Percentiles rank a stretch among this genome's conserved stretches.
Evolutionary conservation across 1,284 basidiomycete genomes (phyloP).

Genomic region (Boletellus deceptivus): DNA sequence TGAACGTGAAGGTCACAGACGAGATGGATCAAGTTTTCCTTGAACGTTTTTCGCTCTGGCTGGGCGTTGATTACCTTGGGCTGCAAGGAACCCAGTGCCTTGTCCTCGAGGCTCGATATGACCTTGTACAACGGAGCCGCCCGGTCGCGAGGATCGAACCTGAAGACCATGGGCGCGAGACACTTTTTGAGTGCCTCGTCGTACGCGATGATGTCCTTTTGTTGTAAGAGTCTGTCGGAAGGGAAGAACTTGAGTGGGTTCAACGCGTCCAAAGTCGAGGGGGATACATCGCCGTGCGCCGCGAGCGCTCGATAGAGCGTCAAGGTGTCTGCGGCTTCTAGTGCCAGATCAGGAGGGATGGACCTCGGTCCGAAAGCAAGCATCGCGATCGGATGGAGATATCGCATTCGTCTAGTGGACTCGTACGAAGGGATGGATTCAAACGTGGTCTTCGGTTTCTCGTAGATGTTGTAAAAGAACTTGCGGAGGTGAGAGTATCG

Average conservation of each 20-base stretch:
- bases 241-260: slow-evolving; percentile 49
- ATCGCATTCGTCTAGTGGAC: slow-evolving; percentile 42
- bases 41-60: slow-evolving; percentile 34
- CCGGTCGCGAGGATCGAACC: slow-evolving; percentile 37
- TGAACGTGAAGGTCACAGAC: slow-evolving; percentile 52
- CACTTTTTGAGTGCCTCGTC: slow-evolving; percentile 51
- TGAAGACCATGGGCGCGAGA: slow-evolving; percentile 40
- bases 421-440: slow-evolving; percentile 38
- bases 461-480: slow-evolving; percentile 48
- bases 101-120: slow-evolving; percentile 43
- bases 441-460: slow-evolving; percentile 29
- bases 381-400: slow-evolving; percentile 60
- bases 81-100: slow-evolving; percentile 25
- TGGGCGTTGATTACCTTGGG: slow-evolving; percentile 30
- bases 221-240: slow-evolving; percentile 41
- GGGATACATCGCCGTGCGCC: slow-evolving; percentile 16
- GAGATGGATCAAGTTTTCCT: slow-evolving; percentile 46
- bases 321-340: slow-evolving; percentile 59
- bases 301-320: slow-evolving; percentile 47
- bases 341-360: slow-evolving; percentile 58
- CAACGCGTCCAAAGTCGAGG: slow-evolving; percentile 35
- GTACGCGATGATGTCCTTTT: slow-evolving; percentile 59
- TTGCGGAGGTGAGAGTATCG: slow-evolving; percentile 74
- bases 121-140: slow-evolving; percentile 40
- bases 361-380: slow-evolving; percentile 48